Percentiles rank a stretch among this genome's conserved stretches.
Conservation (phyloP, 2,329 filamentous ascomycete genomes). For the Phaeomoniella chlamydospora region DNA sequence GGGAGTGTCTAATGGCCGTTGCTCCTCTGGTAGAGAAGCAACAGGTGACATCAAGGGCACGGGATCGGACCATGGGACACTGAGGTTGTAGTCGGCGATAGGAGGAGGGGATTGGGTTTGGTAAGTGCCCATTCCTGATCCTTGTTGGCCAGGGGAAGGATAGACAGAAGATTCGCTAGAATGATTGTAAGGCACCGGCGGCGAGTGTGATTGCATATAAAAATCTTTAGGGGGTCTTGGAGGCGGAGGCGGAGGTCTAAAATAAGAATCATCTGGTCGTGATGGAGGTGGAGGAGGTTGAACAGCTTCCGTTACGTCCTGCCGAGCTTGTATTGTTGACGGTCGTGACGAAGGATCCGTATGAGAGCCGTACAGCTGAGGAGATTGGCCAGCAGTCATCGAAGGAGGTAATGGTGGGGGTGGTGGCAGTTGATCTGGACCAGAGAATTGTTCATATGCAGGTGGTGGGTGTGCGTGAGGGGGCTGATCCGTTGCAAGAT, state of each 20-base stretch:
- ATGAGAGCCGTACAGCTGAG: too few species aligned
- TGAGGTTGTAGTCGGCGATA: constrained; percentile 2
- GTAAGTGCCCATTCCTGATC: constrained; percentile 10
- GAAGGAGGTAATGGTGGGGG: constrained; percentile 7
- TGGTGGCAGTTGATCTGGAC: constrained; percentile 7
- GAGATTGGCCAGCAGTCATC: too few species aligned
- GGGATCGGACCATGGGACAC: constrained; percentile 2
- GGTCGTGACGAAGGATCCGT: too few species aligned
- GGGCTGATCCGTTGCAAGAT: constrained; percentile 3
- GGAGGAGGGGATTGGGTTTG: constrained; percentile 9
- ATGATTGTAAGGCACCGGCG: constrained; percentile 11
- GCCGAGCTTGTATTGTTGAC: too few species aligned
- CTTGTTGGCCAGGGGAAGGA: constrained; percentile 15
- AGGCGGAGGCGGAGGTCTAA: constrained; percentile 23
- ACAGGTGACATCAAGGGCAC: not conserved
- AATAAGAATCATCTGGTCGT: constrained; percentile 8
- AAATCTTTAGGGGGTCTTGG: constrained; percentile 24
- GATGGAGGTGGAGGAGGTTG: constrained; percentile 2
- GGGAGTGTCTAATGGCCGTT: not conserved
- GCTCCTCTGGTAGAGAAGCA: not conserved
- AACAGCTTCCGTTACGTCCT: constrained; percentile 7
- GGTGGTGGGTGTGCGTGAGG: too few species aligned
- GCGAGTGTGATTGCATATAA: constrained; percentile 12
- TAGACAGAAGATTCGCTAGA: constrained; percentile 16
- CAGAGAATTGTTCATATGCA: constrained; percentile 2